Evolutionary conservation across 2,329 filamentous ascomycete species (phyloP), one percentile per base, ranked within the genome.

Genomic region (Aspergillus amoenus): DNA sequence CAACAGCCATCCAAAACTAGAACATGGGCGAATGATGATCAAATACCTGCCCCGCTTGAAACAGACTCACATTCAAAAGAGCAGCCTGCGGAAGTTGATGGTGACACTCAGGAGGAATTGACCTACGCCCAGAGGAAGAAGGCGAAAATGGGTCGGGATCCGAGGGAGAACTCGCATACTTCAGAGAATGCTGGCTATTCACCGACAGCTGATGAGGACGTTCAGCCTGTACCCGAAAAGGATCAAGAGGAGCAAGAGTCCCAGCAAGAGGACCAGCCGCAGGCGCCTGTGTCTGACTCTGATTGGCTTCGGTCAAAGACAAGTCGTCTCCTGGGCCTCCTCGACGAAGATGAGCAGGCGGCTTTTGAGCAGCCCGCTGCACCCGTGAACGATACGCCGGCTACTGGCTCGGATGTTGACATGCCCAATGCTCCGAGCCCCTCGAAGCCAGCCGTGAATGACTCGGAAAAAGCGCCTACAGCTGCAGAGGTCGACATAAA

Each of bases 301-400:
- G 93, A 97, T 74, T 99, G 94, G 94, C 81, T 97, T 65, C 87
- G 93, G 57, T 93, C 90, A 61, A 86, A 90, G 65, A 97, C 93
- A 13, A 97, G 88, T 75, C 85, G 93, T 66, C 79, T 96, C 48
- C 81, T 97, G 50, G 94, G 93, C 71, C 79, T 97, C 27, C 81
- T 93, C 53, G 91, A 96, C 66, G 88, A 91, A 43, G 88, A 76
- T 57, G 69, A 76, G 60, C 68, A 70, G 51, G 71, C 69, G 22
- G 72, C 74, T 3, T 75, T 79, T 39, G 73, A 79, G 8, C 70
- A 76, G 8, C 70, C 72, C 21, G 27, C 56, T 13, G 62, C 63
- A 37, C 59, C 60, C 11, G 61, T 66, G 15, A 62, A 63, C 17
- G 37, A 60, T 44, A 49, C 64, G 21, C 52, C 62, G 50, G 56